Evolutionary conservation across 441 rosid species (phyloP).

Genomic region (Flueggea neowawraea): DNA sequence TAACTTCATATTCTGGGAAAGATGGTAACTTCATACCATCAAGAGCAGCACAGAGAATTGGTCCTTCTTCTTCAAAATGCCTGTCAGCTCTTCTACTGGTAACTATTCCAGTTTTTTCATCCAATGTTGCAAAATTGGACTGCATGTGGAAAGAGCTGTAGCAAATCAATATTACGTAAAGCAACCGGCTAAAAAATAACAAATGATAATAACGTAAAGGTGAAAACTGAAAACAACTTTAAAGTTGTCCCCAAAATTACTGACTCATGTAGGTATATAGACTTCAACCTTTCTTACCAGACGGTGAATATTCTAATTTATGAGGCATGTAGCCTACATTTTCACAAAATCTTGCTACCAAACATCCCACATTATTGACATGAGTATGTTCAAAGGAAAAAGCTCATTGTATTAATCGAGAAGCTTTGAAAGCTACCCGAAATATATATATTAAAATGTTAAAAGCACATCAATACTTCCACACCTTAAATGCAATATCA

Average conservation of each 20-base stretch:
- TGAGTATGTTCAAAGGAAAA: too few relatives aligned
- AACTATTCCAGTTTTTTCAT: slow-evolving; percentile 77
- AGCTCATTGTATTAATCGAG: too few relatives aligned
- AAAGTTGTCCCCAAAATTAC: too few relatives aligned
- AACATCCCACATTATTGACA: background rate
- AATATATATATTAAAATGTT: too few relatives aligned
- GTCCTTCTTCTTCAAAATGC: slow-evolving; percentile 97
- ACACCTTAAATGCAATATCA: slow-evolving; percentile 78
- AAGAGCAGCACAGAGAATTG: slow-evolving; percentile 82
- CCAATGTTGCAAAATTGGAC: slow-evolving; percentile 85
- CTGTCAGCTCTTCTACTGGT: slow-evolving; percentile 90
- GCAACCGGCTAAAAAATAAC: background rate
- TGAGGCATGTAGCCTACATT: background rate
- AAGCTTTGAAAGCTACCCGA: too few relatives aligned
- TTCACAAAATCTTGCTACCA: background rate
- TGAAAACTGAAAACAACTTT: too few relatives aligned
- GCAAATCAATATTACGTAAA: background rate
- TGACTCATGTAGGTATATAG: too few relatives aligned
- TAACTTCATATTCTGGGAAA: slow-evolving; percentile 84
- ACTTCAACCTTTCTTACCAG: too few relatives aligned
- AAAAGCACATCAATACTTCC: background rate
- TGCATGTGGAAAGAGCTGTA: slow-evolving; percentile 25
- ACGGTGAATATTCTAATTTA: background rate
- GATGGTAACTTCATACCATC: slow-evolving; percentile 91
- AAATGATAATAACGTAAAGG: background rate